A percentile compares a stretch with the other conserved stretches of the same genome.
Evolutionary conservation across 176 grass and related monocot species (phyloP).

Genomic region (Cenchrus purpureus): DNA sequence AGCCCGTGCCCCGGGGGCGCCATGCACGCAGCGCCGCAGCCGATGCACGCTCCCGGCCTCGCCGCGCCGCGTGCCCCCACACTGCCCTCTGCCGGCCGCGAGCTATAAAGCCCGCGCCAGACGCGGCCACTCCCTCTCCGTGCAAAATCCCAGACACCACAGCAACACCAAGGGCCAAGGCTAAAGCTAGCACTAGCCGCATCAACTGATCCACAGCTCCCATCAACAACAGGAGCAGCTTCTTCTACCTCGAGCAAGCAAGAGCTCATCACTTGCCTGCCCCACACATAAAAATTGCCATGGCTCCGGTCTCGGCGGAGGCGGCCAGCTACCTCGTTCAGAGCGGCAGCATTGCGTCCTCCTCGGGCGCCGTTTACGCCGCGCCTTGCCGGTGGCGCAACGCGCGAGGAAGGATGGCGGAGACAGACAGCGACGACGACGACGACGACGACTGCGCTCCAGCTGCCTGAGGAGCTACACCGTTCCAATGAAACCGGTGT

Average conservation of each 20-base stretch:
- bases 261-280: not conserved
- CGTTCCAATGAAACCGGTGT: not conserved
- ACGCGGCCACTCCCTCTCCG: conserved; percentile 38
- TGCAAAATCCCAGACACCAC: conserved; percentile 29
- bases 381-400: conserved; percentile 19
- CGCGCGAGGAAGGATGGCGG: conserved; percentile 39
- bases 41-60: conserved; percentile 42
- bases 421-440: conserved; percentile 57
- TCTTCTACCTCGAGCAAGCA: not conserved
- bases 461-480: conserved; percentile 52
- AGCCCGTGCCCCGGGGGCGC: conserved; percentile 25
- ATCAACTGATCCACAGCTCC: not conserved
- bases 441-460: conserved; percentile 76
- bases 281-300: not conserved
- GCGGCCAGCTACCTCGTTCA: conserved; percentile 25
- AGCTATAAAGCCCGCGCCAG: conserved; percentile 57
- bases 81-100: not conserved
- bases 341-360: conserved; percentile 49
- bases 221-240: not conserved
- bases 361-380: conserved; percentile 27
- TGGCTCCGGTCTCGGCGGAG: conserved; percentile 40
- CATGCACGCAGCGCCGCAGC: conserved; percentile 43
- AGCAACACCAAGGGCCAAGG: conserved; percentile 30
- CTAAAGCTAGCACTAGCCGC: conserved; percentile 32
- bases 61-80: conserved; percentile 51